phyloP scores from a whole-genome alignment of 495 filamentous ascomycete species.

The Beverwykella pulmonaria region DNA sequence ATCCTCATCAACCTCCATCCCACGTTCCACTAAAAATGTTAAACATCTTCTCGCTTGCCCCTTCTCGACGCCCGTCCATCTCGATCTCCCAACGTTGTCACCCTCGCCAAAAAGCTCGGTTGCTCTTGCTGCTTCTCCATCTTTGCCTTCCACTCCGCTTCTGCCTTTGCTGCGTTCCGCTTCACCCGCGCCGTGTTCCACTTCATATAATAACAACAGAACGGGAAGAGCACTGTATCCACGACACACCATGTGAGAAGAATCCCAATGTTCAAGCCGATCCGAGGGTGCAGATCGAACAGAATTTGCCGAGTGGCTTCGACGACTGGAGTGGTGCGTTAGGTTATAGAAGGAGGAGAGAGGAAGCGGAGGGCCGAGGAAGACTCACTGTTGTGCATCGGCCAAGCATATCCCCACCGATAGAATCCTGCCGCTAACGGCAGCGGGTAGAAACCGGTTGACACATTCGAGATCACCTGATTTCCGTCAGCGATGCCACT shows the following conservation, averaged over 20 bases:
- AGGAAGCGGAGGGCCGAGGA: background rate
- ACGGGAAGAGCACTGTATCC: conserved; percentile 61
- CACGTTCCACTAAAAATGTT: background rate
- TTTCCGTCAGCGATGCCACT: no score
- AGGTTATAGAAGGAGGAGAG: conserved; percentile 1
- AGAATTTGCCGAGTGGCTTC: conserved; percentile 64
- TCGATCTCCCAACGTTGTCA: conserved; percentile 25
- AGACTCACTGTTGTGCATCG: conserved; percentile 63
- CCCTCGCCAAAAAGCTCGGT: conserved; percentile 31
- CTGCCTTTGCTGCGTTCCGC: conserved; percentile 20
- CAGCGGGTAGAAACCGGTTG: conserved; percentile 65
- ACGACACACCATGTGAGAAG: conserved; percentile 63
- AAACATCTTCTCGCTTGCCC: background rate
- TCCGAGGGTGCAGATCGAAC: conserved; percentile 63
- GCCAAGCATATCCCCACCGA: conserved; percentile 72
- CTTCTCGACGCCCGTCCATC: background rate
- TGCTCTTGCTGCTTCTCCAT: conserved; percentile 35
- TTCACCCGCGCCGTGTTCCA: conserved; percentile 26
- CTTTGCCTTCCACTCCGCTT: conserved; percentile 30
- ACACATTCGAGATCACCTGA: conserved; percentile 53
- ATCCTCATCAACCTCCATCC: background rate
- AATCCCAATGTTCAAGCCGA: conserved; percentile 67
- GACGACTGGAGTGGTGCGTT: conserved; percentile 52
- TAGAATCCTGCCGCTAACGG: conserved; percentile 64
- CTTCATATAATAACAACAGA: conserved; percentile 53